Base-by-base conservation (phyloP, 1,139 yeast genomes). In the Pichia sp. region DNA sequence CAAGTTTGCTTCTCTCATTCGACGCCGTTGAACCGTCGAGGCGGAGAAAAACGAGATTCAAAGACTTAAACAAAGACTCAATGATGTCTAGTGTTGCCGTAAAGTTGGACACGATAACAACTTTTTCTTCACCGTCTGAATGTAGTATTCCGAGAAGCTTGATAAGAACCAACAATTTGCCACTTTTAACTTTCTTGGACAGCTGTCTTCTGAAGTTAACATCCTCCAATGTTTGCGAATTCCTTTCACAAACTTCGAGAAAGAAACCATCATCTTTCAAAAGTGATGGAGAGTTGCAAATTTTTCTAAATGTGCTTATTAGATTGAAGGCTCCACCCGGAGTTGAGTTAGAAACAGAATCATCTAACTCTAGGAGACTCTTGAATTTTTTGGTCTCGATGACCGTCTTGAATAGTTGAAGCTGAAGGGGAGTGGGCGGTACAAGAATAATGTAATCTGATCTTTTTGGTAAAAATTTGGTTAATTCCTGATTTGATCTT, bases 1-100 rank as follows among this genome's bases (percentile, higher is more conserved):
- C 96, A 30, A 87, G 70, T 3, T 74, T 67, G 52, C 83, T 85
- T 39, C 99, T 72, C 47, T 75, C 72, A 34, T 76, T 79, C 22
- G 82, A 75, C 0, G 89, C 85, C 0, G 96, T 89, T 1, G 87
- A 74, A 0, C 99, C 99, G 69, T 95, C 99, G 9, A 93, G 70
- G 47, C 99, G 73, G 12, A 78, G 66, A 62, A 74, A 84, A 0
- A 78, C 66, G 57, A 85, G 63, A 49, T 78, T 76, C 37, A 80
- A 65, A 26, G 78, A 76, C 6, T 68, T 70, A 46, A 90, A 65
- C 12, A 86, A 63, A 8, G 70, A 68, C 62, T 88, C 89, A 26
- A 93, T 70, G 4, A 93, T 68, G 64, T 93, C 96, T 47, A 93
- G 72, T 0, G 96, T 90, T 62, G 88, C 86, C 0, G 98, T 93